These are phyloP conservation scores for Colletotrichum sp. DNA, from an alignment of 2,329 filamentous ascomycete species.

Conservation along the genomic window DNA sequence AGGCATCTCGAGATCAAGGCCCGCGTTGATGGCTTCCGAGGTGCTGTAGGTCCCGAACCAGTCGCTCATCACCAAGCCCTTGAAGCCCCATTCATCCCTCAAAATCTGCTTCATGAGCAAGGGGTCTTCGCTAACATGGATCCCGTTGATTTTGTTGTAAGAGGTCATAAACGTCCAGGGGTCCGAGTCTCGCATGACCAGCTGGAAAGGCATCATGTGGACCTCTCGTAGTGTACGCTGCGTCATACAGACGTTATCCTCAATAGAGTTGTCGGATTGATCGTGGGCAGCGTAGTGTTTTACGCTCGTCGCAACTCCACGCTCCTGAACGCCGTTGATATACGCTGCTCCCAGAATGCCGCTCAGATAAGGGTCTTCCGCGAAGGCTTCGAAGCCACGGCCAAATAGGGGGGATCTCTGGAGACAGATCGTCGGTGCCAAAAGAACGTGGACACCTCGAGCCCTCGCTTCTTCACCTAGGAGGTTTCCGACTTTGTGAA, in stretches of 20 bases:
- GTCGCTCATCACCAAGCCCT: constrained; percentile 62
- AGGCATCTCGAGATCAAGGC: constrained; percentile 65
- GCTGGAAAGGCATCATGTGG: constrained; percentile 62
- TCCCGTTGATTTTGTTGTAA: constrained; percentile 64
- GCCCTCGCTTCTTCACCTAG: constrained; percentile 55
- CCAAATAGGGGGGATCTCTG: constrained; percentile 52
- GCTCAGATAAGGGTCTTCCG: constrained; percentile 50
- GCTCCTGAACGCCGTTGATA: constrained; percentile 47
- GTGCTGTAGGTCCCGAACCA: constrained; percentile 63
- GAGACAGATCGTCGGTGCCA: constrained; percentile 66
- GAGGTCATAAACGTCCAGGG: constrained; percentile 63
- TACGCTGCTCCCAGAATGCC: constrained; percentile 47
- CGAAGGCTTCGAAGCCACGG: constrained; percentile 51
- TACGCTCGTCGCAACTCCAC: constrained; percentile 46
- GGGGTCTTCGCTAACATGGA: constrained; percentile 56
- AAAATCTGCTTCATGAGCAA: constrained; percentile 55
- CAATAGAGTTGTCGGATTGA: constrained; percentile 23
- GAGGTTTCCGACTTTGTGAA: constrained; percentile 58
- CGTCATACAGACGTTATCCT: constrained; percentile 29
- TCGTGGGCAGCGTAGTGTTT: constrained; percentile 47
- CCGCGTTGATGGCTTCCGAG: constrained; percentile 51
- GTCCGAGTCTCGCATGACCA: constrained; percentile 55
- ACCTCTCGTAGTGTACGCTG: constrained; percentile 46
- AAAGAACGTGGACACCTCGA: constrained; percentile 73
- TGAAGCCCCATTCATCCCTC: constrained; percentile 61